Conservation (phyloP, 345 rosid species). For the Aquilaria sinensis region DNA sequence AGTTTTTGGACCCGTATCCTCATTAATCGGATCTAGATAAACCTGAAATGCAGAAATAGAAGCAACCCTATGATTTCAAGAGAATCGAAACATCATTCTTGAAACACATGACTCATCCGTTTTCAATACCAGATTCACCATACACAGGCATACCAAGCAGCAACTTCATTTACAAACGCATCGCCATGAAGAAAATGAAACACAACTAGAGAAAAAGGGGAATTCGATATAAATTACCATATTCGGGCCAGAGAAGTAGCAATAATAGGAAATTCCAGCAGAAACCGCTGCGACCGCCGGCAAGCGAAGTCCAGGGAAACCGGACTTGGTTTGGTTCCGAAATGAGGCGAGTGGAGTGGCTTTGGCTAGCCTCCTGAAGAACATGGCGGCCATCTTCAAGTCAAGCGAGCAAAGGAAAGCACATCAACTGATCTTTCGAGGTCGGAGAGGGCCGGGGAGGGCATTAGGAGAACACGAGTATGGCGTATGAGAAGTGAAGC, state of each 20-base stretch:
- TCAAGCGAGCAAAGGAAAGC: constrained; percentile 1
- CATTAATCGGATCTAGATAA: constrained; percentile 60
- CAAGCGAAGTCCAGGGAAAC: constrained; percentile 36
- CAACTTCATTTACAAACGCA: not conserved
- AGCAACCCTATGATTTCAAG: constrained; percentile 1
- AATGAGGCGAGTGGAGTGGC: constrained; percentile 39
- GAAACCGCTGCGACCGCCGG: constrained; percentile 76
- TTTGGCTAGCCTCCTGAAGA: constrained; percentile 54
- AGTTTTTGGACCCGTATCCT: constrained; percentile 47
- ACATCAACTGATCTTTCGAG: too few relatives aligned
- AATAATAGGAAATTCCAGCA: constrained; percentile 71
- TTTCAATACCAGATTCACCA: not conserved
- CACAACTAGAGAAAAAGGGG: not conserved
- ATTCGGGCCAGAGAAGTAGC: constrained; percentile 44
- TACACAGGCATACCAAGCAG: not conserved
- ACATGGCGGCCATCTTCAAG: constrained; percentile 38
- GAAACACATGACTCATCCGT: not conserved
- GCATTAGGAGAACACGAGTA: too few relatives aligned
- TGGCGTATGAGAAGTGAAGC: too few relatives aligned
- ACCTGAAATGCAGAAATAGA: constrained; percentile 36
- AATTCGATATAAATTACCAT: constrained; percentile 33
- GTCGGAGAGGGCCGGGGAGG: too few relatives aligned
- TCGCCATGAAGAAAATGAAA: not conserved
- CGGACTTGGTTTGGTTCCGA: constrained; percentile 35
- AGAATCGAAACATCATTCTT: constrained; percentile 1